A percentile compares a stretch with the other conserved stretches of the same genome.
phyloP scores from a whole-genome alignment of 2,329 filamentous ascomycete genomes.

The Achaetomium macrosporum region DNA sequence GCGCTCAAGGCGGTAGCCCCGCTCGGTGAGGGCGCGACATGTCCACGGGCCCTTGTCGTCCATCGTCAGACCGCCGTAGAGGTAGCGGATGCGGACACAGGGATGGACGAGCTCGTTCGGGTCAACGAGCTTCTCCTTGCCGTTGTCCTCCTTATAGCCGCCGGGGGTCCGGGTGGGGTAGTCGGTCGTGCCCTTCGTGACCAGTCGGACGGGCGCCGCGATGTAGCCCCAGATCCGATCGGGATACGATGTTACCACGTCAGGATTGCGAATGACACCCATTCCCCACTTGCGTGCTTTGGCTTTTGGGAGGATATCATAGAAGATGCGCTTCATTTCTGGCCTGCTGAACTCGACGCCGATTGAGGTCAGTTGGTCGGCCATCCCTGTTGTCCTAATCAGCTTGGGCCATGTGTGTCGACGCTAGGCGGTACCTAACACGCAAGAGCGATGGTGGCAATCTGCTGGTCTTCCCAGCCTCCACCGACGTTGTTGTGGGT shows the following conservation, averaged over 20 bases:
- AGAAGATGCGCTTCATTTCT: constrained; percentile 22
- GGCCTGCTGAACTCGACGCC: constrained; percentile 23
- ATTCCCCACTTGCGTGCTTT: constrained; percentile 18
- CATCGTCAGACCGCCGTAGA: constrained; percentile 21
- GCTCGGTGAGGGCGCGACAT: too few relatives aligned
- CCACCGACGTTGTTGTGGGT: constrained; percentile 57
- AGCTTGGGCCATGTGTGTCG: too few relatives aligned
- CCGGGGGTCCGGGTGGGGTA: constrained; percentile 23
- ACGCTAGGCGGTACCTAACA: constrained; percentile 5
- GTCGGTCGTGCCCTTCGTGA: background rate
- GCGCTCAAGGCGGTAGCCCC: too few relatives aligned
- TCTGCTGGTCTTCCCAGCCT: constrained; percentile 39
- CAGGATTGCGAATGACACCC: constrained; percentile 20
- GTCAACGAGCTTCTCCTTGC: background rate
- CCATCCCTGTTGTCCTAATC: constrained; percentile 15
- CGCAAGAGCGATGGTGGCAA: constrained; percentile 23
- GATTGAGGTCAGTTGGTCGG: constrained; percentile 23
- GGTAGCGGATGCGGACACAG: constrained; percentile 30
- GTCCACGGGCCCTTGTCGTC: too few relatives aligned
- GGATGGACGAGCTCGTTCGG: constrained; percentile 30
- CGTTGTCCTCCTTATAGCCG: constrained; percentile 21
- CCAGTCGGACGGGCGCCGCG: background rate
- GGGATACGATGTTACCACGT: constrained; percentile 1
- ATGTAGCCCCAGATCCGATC: constrained; percentile 1
- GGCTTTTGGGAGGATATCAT: constrained; percentile 12